phyloP scores from a whole-genome alignment of 1,284 basidiomycete species.

The Wolfiporia cocos region DNA sequence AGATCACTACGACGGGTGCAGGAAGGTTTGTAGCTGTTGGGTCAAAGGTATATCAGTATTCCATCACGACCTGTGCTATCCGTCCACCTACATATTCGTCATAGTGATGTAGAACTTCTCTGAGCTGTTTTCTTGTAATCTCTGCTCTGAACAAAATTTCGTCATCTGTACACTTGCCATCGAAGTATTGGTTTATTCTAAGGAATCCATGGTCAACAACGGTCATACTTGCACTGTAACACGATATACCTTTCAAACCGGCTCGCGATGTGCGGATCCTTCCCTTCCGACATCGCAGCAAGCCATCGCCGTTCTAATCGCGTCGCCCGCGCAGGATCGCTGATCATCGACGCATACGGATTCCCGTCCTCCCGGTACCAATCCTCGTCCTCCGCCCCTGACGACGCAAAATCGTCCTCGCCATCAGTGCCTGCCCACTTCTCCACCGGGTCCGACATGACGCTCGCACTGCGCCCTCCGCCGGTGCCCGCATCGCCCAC shows the following conservation, averaged over 20 bases:
- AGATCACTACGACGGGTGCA: constrained; percentile 5
- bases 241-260: constrained; percentile 64
- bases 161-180: constrained; percentile 75
- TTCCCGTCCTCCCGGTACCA: constrained; percentile 38
- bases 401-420: constrained; percentile 26
- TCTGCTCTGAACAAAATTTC: constrained; percentile 75
- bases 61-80: background rate
- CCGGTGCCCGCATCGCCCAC: constrained; percentile 26
- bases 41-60: background rate
- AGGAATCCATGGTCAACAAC: too few species aligned
- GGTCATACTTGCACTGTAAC: background rate
- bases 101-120: constrained; percentile 75
- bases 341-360: constrained; percentile 55
- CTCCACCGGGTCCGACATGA: constrained; percentile 11
- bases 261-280: constrained; percentile 52
- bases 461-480: constrained; percentile 8
- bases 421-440: constrained; percentile 25
- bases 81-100: constrained; percentile 60
- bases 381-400: constrained; percentile 31
- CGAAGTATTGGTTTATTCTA: constrained; percentile 79
- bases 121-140: constrained; percentile 68
- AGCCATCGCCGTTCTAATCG: constrained; percentile 75
- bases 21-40: constrained; percentile 8
- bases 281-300: constrained; percentile 76
- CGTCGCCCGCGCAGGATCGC: constrained; percentile 78